These are phyloP conservation scores for Setomelanomma holmii DNA, from an alignment of 2,329 filamentous ascomycete genomes.

Conservation along the genomic window DNA sequence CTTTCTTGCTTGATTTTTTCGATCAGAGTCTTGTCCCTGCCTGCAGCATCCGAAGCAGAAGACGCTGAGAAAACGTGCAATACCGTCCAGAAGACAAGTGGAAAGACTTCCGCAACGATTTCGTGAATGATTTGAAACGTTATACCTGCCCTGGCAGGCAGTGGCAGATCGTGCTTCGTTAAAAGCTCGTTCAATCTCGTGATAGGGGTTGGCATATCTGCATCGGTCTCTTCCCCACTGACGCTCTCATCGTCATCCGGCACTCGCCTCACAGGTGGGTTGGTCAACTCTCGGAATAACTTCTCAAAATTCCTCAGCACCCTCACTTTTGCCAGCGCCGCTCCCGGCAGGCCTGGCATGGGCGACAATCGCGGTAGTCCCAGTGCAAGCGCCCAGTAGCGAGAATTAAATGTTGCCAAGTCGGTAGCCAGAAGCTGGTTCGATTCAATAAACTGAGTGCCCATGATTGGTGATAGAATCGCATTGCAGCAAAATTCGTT, in stretches of 20 bases:
- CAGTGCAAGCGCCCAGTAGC: conserved; percentile 61
- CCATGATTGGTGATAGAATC: conserved; percentile 57
- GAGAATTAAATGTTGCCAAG: conserved; percentile 62
- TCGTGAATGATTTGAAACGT: conserved; percentile 37
- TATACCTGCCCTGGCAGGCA: conserved; percentile 37
- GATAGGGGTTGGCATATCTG: conserved; percentile 41
- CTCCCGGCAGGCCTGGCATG: conserved; percentile 53
- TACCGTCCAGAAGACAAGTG: conserved; percentile 44
- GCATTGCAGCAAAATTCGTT: conserved; percentile 64
- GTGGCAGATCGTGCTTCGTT: conserved; percentile 33
- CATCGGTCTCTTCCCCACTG: conserved; percentile 44
- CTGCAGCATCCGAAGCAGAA: conserved; percentile 7
- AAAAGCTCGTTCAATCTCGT: conserved; percentile 42
- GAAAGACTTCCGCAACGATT: conserved; percentile 37
- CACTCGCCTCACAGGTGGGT: conserved; percentile 35
- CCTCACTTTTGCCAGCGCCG: conserved; percentile 43
- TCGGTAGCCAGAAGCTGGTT: conserved; percentile 56
- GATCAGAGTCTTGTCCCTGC: conserved; percentile 21
- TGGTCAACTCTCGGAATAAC: conserved; percentile 35
- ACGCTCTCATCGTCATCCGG: conserved; percentile 42
- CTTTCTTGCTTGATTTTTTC: conserved; percentile 38
- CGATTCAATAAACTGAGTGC: conserved; percentile 60
- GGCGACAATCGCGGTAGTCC: conserved; percentile 65
- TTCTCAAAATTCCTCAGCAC: conserved; percentile 36
- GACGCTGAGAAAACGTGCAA: conserved; percentile 36